Base-by-base conservation (phyloP, 352 stramenopile genomes). In the Elongisporangium anandrum region DNA sequence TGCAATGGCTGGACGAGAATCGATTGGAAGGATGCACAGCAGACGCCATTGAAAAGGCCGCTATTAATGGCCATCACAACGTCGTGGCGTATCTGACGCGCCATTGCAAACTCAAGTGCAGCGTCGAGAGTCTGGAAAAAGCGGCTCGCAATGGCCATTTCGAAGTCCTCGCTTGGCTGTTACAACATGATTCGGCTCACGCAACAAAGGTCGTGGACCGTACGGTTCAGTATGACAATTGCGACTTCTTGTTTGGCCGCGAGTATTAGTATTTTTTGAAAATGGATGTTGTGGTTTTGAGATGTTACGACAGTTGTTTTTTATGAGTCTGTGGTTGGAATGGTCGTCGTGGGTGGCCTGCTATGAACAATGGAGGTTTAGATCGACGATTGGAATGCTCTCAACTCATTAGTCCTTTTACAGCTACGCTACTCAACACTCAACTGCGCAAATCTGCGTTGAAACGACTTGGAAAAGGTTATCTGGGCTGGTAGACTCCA, bases 121-220 rank as follows among this genome's bases (percentile, higher is more conserved):
- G 34, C 34, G 34, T 45, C 34, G 34, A 45, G 34, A 45, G 34
- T 45, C 34, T 45, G 34, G 34, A 45, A 12, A 45, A 45, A 45
- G 34, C 34, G 17, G 63, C 66, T 26, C 63, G 48, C 45, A 70
- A 70, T 51, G 66, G 66, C 20, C 66, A 68, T n/a, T 16, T 73
- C 23, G 21, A 38, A 12, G 59, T 70, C 22, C 53, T 73, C n/a
- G 48, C 58, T 23, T 73, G 66, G 66, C 45, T 73, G 22, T 73
- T 73, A 47, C 24, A 60, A n/a, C 57, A 70, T 52, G 63, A 73
- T 45, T 12, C 34, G 13, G 34, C 34, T 12, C 34, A 45, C 1
- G 34, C 34, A 9, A 45, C 34, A 9, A 45, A 45, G 34, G 34
- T 45, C 34, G 34, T 45, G 34, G 34, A 45, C 34, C 34, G 34